Conservation (phyloP, 2,329 filamentous ascomycete genomes). For the Lojkania enalia region DNA sequence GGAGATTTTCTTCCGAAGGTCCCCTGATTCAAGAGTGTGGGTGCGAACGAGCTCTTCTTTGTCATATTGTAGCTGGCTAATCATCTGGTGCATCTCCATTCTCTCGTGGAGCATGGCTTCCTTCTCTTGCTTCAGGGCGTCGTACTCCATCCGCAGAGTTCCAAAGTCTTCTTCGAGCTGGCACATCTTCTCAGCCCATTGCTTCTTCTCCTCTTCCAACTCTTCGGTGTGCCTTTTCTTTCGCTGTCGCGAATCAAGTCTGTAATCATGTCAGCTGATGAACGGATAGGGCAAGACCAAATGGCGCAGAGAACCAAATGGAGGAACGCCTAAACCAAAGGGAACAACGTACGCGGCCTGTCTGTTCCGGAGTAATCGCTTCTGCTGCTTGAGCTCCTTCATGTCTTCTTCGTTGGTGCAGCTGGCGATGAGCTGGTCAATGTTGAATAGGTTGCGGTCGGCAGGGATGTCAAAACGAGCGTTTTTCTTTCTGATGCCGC, state of each 20-base stretch:
- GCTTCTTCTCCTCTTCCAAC: constrained; percentile 95
- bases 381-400: constrained; percentile 98
- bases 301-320: constrained; percentile 28
- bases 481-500: constrained; percentile 98
- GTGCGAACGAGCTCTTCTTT: constrained; percentile 88
- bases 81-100: constrained; percentile 72
- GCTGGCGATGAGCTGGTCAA: constrained; percentile 87
- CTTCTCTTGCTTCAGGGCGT: constrained; percentile 54
- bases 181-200: constrained; percentile 74
- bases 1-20: constrained; percentile 89
- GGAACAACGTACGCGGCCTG: constrained; percentile 79
- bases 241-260: constrained; percentile 91
- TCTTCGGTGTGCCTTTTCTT: constrained; percentile 99
- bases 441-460: constrained; percentile 90
- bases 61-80: constrained; percentile 77
- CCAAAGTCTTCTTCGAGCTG: constrained; percentile 78
- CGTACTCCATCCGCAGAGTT: constrained; percentile 65
- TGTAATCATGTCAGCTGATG: constrained; percentile 51
- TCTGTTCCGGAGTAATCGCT: constrained; percentile 89
- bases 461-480: constrained; percentile 95
- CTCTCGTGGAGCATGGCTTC: constrained; percentile 73
- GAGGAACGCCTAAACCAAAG: constrained; percentile 50
- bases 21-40: constrained; percentile 87
- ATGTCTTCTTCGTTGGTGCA: constrained; percentile 90
- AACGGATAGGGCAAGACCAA: constrained; percentile 36